Percentiles rank a stretch among this genome's conserved stretches.
Evolutionary conservation across 768 basidiomycete species (phyloP).

Genomic region (Amanita molliuscula): DNA sequence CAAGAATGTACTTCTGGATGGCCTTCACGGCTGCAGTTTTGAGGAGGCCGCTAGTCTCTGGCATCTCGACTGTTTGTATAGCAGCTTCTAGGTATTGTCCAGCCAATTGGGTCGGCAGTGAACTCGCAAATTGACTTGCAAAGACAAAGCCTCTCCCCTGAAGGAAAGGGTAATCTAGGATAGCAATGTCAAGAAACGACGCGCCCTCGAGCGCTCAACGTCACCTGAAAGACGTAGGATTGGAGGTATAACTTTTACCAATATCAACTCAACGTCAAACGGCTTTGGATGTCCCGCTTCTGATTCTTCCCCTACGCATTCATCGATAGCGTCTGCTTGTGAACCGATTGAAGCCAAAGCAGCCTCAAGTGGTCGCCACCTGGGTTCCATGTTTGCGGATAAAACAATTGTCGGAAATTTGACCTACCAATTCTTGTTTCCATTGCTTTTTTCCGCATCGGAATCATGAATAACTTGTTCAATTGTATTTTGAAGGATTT

Average conservation of each 20-base stretch:
- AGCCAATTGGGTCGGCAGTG: slow-evolving; percentile 62
- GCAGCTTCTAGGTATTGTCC: slow-evolving; percentile 85
- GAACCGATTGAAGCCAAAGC: slow-evolving; percentile 75
- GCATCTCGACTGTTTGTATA: slow-evolving; percentile 71
- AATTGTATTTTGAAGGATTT: slow-evolving; percentile 42
- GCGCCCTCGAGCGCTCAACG: background rate
- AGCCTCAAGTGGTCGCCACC: slow-evolving; percentile 93
- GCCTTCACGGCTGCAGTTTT: slow-evolving; percentile 94
- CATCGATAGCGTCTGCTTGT: slow-evolving; percentile 65
- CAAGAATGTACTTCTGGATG: slow-evolving; percentile 69
- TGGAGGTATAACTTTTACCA: slow-evolving; percentile 71
- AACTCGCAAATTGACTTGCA: slow-evolving; percentile 76
- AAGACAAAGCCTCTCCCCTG: slow-evolving; percentile 95
- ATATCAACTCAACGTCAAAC: slow-evolving; percentile 70
- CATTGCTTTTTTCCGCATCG: slow-evolving; percentile 40
- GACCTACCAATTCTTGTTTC: slow-evolving; percentile 54
- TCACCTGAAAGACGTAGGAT: slow-evolving; percentile 63
- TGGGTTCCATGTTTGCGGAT: slow-evolving; percentile 17
- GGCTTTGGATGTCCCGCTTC: slow-evolving; percentile 51
- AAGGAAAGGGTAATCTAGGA: slow-evolving; percentile 76
- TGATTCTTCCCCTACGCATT: slow-evolving; percentile 68
- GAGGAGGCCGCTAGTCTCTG: slow-evolving; percentile 67
- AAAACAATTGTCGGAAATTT: background rate
- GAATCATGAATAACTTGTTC: slow-evolving; percentile 50
- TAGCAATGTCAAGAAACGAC: background rate